A percentile compares a stretch with the other conserved stretches of the same genome.
Conservation (phyloP, 768 basidiomycete genomes). For the Fomitopsis serialis region DNA sequence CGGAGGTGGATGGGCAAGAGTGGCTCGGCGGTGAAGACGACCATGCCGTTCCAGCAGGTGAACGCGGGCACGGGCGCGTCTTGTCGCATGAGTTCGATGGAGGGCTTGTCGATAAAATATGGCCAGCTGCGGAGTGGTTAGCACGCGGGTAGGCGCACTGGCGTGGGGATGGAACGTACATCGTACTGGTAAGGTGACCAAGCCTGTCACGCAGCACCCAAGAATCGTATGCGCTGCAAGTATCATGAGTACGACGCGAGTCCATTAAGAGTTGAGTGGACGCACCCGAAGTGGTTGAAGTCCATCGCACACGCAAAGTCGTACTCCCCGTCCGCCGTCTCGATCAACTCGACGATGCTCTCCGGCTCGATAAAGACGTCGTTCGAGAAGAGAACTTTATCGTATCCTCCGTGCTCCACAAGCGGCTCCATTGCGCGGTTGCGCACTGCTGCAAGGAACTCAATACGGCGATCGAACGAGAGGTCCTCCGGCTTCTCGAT, state of each 20-base stretch:
- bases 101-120: conserved; percentile 35
- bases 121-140: conserved; percentile 27
- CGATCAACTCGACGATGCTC: conserved; percentile 32
- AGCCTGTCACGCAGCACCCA: conserved; percentile 33
- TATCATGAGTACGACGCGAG: background rate
- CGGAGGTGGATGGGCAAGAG: conserved; percentile 35
- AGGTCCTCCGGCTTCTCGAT: conserved; percentile 18
- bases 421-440: conserved; percentile 39
- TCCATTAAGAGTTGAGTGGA: background rate
- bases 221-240: conserved; percentile 27
- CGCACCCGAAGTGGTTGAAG: conserved; percentile 23
- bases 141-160: background rate
- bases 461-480: conserved; percentile 28
- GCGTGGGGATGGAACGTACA: background rate
- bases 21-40: conserved; percentile 35
- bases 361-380: conserved; percentile 38
- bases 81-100: conserved; percentile 27
- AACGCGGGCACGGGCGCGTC: conserved; percentile 40
- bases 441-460: conserved; percentile 33
- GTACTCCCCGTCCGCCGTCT: conserved; percentile 32
- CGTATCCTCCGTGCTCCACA: conserved; percentile 28
- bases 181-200: conserved; percentile 19
- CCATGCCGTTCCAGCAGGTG: conserved; percentile 43
- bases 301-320: conserved; percentile 42
- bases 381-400: conserved; percentile 37